phyloP scores from a whole-genome alignment of 306 rosid species.

The Calophaca sinica region DNA sequence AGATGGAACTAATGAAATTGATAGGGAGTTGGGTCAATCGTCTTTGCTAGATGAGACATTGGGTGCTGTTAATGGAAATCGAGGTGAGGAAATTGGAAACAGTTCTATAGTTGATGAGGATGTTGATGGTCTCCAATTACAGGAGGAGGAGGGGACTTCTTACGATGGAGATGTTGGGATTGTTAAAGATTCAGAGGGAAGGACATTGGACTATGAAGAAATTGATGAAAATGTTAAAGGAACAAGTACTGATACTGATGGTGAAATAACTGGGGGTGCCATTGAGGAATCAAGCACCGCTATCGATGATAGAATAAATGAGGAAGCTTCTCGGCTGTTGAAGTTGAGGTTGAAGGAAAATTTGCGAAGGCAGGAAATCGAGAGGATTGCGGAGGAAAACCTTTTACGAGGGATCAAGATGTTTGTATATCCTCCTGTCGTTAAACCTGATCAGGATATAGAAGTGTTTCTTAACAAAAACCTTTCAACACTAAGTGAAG shows the following conservation, averaged over 20 bases:
- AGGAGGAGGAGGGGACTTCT: slow-evolving; percentile 40
- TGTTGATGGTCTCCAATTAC: slow-evolving; percentile 23
- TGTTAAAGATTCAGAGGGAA: slow-evolving; percentile 42
- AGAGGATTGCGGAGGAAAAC: slow-evolving; percentile 70
- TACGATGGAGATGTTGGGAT: slow-evolving; percentile 42
- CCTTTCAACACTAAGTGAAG: slow-evolving; percentile 70
- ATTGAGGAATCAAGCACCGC: slow-evolving; percentile 37
- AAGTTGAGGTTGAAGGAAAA: slow-evolving; percentile 71
- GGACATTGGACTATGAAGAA: slow-evolving; percentile 17
- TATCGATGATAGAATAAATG: slow-evolving; percentile 47
- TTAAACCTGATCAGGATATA: slow-evolving; percentile 82
- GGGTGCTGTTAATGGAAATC: too few relatives aligned
- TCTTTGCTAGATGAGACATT: too few relatives aligned
- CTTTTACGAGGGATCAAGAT: slow-evolving; percentile 62
- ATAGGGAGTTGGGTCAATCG: too few relatives aligned
- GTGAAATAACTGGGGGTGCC: slow-evolving; percentile 47
- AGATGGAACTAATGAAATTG: slow-evolving; percentile 48
- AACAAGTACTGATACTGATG: slow-evolving; percentile 40
- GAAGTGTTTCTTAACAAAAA: slow-evolving; percentile 73
- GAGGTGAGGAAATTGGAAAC: slow-evolving; percentile 44
- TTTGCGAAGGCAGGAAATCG: slow-evolving; percentile 62
- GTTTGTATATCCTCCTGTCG: slow-evolving; percentile 80
- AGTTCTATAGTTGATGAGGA: slow-evolving; percentile 51
- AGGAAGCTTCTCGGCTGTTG: slow-evolving; percentile 57
- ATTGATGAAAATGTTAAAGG: slow-evolving; percentile 34